Base-by-base conservation (phyloP, 2,329 filamentous ascomycete species). In the Curvularia spicifera region DNA sequence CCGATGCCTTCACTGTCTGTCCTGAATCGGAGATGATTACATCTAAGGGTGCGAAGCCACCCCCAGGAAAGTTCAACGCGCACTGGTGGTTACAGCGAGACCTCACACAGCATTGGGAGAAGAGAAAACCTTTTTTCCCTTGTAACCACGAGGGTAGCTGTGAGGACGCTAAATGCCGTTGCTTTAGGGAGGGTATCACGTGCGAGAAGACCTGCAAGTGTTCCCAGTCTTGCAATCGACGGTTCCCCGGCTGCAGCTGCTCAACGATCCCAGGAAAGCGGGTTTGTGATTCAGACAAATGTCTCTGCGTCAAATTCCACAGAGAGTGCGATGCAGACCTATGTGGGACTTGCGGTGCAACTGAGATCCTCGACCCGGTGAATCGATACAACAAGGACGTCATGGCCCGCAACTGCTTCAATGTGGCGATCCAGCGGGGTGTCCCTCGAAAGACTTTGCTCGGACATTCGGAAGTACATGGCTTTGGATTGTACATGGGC, bases 261-360 rank as follows among this genome's bases (percentile, higher is more conserved):
- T 56, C 67, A 5, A 61, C 59, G 20, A 57, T 57, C 12, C 51
- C 40, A 18, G 48, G 51, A 6, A 69, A 67, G 80, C 87, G 72
- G 13, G 78, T 76, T 56, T 78, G 72, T 40, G 61, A 72, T n/a
- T 72, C 73, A 10, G 65, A 69, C 5, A 68, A 66, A 3, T 95
- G 91, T 71, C 87, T 89, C 13, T 96, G 91, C 68, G 81, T 87
- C 20, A 82, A 85, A 67, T 81, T 91, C 51, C 89, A 91, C 65
- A 85, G 91, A 39, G 91, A 96, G 77, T 96, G 91, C 70, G 91
- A 95, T 67, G 87, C 91, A 1, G 86, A 89, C 57, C 80, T 94
- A 12, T 96, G 91, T 69, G 82, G 82, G 15, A 82, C 80, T 8
- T 95, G 91, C 66, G 91, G 91, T 28, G 89, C 88, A 0, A 71